phyloP scores from a whole-genome alignment of 2,329 filamentous ascomycete species.

The Alternaria gansuensis region DNA sequence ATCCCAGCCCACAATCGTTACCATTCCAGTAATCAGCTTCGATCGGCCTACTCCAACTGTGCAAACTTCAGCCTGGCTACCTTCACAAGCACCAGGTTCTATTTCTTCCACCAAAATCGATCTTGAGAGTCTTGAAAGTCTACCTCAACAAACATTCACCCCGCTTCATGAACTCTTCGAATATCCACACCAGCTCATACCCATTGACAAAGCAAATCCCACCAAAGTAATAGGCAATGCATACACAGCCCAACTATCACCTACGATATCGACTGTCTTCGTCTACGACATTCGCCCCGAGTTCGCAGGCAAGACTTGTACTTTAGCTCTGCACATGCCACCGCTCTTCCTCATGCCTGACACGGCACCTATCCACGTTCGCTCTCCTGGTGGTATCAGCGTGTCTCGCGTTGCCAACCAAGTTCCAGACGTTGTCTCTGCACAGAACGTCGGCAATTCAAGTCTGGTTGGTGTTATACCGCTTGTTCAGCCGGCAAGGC shows the following conservation, averaged over 20 bases:
- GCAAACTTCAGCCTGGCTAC: background rate
- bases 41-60: background rate
- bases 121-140: conserved; percentile 11
- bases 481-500: conserved; percentile 26
- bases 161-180: conserved; percentile 38
- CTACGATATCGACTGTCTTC: conserved; percentile 54
- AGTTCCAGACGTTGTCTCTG: background rate
- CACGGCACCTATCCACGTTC: conserved; percentile 45
- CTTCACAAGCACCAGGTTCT: background rate
- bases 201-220: conserved; percentile 50
- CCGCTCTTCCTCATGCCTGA: conserved; percentile 36
- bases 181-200: conserved; percentile 52
- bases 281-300: conserved; percentile 57
- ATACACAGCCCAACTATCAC: conserved; percentile 54
- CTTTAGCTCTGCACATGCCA: conserved; percentile 60
- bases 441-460: background rate
- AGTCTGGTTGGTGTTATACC: conserved; percentile 26
- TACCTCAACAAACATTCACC: conserved; percentile 4
- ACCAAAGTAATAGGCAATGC: conserved; percentile 53
- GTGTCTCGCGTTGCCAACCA: conserved; percentile 36
- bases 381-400: conserved; percentile 48
- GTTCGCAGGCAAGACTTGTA: conserved; percentile 57
- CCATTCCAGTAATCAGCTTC: conserved; percentile 12
- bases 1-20: conserved; percentile 24
- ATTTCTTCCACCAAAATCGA: background rate